Base-by-base conservation (phyloP, 257 asterid genomes). In the Echites panduratus region DNA sequence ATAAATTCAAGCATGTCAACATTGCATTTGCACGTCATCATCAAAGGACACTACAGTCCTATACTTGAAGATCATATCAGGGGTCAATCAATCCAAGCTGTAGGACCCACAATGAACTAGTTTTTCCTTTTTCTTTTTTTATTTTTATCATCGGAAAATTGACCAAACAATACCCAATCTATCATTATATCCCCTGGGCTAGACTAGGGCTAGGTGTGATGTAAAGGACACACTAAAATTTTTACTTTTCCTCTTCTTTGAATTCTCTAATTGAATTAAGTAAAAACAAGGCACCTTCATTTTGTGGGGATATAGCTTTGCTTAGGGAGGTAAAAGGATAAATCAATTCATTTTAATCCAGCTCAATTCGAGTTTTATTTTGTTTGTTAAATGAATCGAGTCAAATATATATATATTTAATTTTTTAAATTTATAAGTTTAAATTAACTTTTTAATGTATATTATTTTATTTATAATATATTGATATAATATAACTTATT, bases 11-110 rank as follows among this genome's bases (percentile, higher is more conserved):
- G 19, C 70, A 44, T 57, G 20, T 41, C n/a, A 59, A 59, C 40
- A 69, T 43, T 47, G 41, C 41, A 62, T n/a, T n/a, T n/a, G n/a
- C n/a, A n/a, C n/a, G n/a, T n/a, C 32, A 69, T 38, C 38, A 35
- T 48, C 35, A n/a, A 49, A 70, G 75, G 79, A 70, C 75, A 2
- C 57, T 59, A 61, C 79, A 14, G 71, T 59, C 64, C 57, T 59
- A 24, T 41, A 16, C 75, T 56, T 29, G 5, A 54, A 64, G 53
- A 48, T 38, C 71, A 72, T 47, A 63, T 63, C 56, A 67, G 41
- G 71, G 7, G 59, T 73, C 64, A 64, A 73, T 73, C 53, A 73
- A 49, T 32, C 44, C 71, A 63, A 45, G 24, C 7, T 26, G 45
- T 59, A 59, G 75, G 76, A 35, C 76, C 61, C 70, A 0, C n/a